Evolutionary conservation across 2,329 filamentous ascomycete species (phyloP).

Genomic region (Penicillium rolfsii): DNA sequence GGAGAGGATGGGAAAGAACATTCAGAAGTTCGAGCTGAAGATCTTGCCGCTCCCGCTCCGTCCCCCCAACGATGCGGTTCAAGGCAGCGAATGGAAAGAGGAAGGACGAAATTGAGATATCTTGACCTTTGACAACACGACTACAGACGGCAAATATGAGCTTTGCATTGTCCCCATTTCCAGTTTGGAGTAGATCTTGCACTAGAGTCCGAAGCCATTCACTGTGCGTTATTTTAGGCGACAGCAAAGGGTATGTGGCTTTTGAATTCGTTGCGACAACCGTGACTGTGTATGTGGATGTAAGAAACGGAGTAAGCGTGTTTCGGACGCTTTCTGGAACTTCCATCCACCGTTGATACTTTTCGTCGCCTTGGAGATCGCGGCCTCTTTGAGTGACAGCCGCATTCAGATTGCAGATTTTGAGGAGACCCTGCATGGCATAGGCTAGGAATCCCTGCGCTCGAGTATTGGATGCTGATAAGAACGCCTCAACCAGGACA

Average conservation of each 20-base stretch:
- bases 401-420: constrained; percentile 71
- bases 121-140: constrained; percentile 81
- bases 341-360: constrained; percentile 74
- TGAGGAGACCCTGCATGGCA: constrained; percentile 89
- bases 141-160: constrained; percentile 80
- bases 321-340: constrained; percentile 78
- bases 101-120: constrained; percentile 83
- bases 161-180: constrained; percentile 72
- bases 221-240: constrained; percentile 67
- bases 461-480: constrained; percentile 84
- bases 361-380: constrained; percentile 59
- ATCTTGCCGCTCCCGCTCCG: constrained; percentile 63
- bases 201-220: constrained; percentile 82
- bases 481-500: constrained; percentile 86
- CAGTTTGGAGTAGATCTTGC: constrained; percentile 78
- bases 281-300: constrained; percentile 77
- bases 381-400: constrained; percentile 57
- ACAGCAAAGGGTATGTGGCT: constrained; percentile 78
- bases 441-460: constrained; percentile 91
- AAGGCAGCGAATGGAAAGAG: constrained; percentile 84
- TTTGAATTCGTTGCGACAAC: constrained; percentile 58
- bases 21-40: constrained; percentile 73
- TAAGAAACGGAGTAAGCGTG: constrained; percentile 84
- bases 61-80: constrained; percentile 78
- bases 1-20: constrained; percentile 70